phyloP scores from a whole-genome alignment of 306 rosid genomes.

The Urtica urens region DNA sequence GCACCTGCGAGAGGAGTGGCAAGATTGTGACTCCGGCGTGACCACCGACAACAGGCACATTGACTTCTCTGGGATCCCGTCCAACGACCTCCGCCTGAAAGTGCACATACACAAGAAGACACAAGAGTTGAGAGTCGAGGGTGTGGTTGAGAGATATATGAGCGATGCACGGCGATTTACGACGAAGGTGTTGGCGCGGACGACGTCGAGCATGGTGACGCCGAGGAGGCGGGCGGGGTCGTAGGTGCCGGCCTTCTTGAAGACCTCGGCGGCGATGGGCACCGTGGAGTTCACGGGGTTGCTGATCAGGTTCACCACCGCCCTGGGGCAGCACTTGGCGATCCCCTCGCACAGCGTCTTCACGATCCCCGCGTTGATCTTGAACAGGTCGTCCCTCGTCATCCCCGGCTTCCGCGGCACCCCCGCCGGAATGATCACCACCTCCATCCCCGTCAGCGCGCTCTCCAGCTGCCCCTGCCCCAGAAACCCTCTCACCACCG shows the following conservation, averaged over 20 bases:
- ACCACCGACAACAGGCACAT: conserved; percentile 96
- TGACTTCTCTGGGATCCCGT: conserved; percentile 84
- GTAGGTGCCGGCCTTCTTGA: conserved; percentile 80
- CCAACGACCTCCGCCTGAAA: conserved; percentile 89
- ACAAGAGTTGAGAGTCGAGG: conserved; percentile 2
- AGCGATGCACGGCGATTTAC: no score
- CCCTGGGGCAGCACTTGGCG: conserved; percentile 68
- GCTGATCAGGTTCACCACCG: conserved; percentile 87
- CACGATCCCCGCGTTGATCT: conserved; percentile 90
- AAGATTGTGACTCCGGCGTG: conserved; percentile 87
- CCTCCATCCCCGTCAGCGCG: conserved; percentile 85
- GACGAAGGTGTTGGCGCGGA: conserved; percentile 89
- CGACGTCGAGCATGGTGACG: conserved; percentile 87
- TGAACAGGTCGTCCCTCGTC: conserved; percentile 94
- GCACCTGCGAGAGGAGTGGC: conserved; percentile 97
- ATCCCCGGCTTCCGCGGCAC: conserved; percentile 96
- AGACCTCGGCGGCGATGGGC: conserved; percentile 90
- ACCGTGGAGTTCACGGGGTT: conserved; percentile 97
- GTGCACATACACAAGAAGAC: background rate
- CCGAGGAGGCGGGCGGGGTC: conserved; percentile 91
- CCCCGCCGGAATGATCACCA: conserved; percentile 81
- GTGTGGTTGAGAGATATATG: no score
- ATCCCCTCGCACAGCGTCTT: conserved; percentile 81
- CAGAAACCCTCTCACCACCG: conserved; percentile 90
- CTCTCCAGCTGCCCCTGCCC: conserved; percentile 77